Conservation (phyloP, 192 early-diverging fungal genomes). For the Diversispora eburnea region DNA sequence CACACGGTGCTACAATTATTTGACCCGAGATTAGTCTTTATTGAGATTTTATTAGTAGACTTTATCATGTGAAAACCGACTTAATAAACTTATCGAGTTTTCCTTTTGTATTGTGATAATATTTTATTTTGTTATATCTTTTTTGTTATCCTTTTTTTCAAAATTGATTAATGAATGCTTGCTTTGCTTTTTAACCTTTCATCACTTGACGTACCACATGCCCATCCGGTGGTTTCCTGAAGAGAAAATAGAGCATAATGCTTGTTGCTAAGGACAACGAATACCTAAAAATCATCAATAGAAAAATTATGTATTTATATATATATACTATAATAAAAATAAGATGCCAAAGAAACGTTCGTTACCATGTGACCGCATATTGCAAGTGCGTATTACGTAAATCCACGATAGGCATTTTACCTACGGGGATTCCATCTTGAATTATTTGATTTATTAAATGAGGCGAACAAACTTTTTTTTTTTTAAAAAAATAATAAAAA, state of each 20-base stretch:
- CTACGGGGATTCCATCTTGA: constrained; percentile 66
- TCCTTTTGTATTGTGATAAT: too few species aligned
- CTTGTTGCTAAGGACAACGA: constrained; percentile 62
- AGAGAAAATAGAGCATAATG: constrained; percentile 60
- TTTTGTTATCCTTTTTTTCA: background rate
- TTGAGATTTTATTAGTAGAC: too few species aligned
- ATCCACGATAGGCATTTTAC: constrained; percentile 65
- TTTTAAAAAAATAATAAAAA: constrained; percentile 6
- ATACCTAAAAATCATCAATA: constrained; percentile 40
- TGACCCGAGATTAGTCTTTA: too few species aligned
- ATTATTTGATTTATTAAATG: constrained; percentile 47
- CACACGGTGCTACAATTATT: too few species aligned
- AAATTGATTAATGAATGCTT: background rate
- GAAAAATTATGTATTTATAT: background rate
- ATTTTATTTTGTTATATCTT: background rate
- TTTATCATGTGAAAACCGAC: too few species aligned
- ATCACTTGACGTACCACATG: constrained; percentile 11
- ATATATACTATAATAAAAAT: background rate
- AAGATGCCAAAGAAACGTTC: background rate
- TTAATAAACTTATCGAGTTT: too few species aligned
- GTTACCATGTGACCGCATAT: constrained; percentile 89
- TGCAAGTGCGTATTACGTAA: constrained; percentile 83
- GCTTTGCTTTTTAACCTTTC: constrained; percentile 17
- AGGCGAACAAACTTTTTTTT: constrained; percentile 36
- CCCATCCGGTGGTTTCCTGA: constrained; percentile 52